Evolutionary conservation across 176 grass and related monocot species (phyloP), one percentile per base, ranked within the genome.

Genomic region (Rhynchospora tenuis): DNA sequence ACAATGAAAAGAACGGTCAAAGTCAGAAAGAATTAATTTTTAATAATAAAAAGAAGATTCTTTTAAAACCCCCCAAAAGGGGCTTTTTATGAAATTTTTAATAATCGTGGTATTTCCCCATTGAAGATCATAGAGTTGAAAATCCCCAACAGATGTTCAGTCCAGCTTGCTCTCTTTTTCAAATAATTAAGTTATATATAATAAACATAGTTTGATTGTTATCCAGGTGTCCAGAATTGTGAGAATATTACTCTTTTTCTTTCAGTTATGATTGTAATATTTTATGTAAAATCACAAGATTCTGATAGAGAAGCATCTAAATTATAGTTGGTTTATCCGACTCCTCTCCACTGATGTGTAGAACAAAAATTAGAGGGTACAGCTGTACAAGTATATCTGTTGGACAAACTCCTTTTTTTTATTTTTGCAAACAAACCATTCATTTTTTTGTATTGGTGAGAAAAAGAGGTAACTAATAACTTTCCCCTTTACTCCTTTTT

Each of bases 271-370:
- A 76, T 17, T 55, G 0, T 76, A 55, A 17, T 76, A 76, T 55
- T 76, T 17, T 55, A 76, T 76, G 51, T 23, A 55, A 76, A 55
- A 48, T 70, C 48, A 76, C 48, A 76, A 76, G 48, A 55, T 76
- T 55, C 73, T 55, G 24, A 70, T 31, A 47, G 46, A 28, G 71
- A 26, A 28, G 47, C 23, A 76, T 55, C 48, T 14, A 14, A 76
- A 55, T 76, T 55, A 76, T 48, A 76, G 47, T 55, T 54, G 12
- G 5, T 76, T 55, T 74, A 17, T 52, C 22, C 22, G 23, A 48
- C 1, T 0, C 23, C 51, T 27, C 26, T 51, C 22, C n/a, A 74
- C 45, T 74, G 22, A 73, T 73, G 44, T 42, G 13, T 31, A 7
- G 14, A 14, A 69, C 43, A 31, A 69, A 43, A n/a, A n/a, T 38